Evolutionary conservation across 2,329 filamentous ascomycete genomes (phyloP), one percentile per base, ranked within the genome.

Genomic region (Zasmidium citrigriseum): DNA sequence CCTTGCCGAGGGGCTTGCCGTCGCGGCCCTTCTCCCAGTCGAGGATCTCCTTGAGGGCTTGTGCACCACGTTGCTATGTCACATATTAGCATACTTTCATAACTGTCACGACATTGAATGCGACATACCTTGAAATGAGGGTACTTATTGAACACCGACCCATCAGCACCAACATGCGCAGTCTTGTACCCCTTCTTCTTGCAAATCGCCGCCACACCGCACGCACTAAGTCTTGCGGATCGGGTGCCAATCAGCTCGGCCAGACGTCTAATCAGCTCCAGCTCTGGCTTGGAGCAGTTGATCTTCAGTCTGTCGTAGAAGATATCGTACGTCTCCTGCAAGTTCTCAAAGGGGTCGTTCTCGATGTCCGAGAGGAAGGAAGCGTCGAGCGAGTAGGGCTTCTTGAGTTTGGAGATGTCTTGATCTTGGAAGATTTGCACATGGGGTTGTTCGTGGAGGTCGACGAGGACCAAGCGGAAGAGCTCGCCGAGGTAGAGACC

Each of bases 111-210:
- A n/a, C 11, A 47, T 29, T 21, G 21, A 1, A 20, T 7, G 12
- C n/a, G 20, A 27, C 24, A 55, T 56, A 70, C 67, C 83, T 97
- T 97, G 85, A 99, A 99, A 78, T 96, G 90, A 12, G 95, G 95
- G 79, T 99, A 99, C 76, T 98, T 98, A 83, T 96, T 97, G 82
- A 99, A 99, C 55, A 99, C 93, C 18, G 91, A 96, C 38, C 95
- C 95, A 73, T 99, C 95, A 52, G 95, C 95, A 69, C 95, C 95
- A 45, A 99, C 95, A 76, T 98, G 95, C 80, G 91, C 96, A 38
- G 85, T 83, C 71, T 89, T 79, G 76, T 93, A 93, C 67, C 86
- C 84, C 85, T 97, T 98, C 87, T 98, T 98, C 80, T 89, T 96
- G 84, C 90, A 92, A 72, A 99, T 97, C 58, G 93, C 95, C 12